Conservation (phyloP, 306 rosid genomes). For the Cyamopsis tetragonoloba region DNA sequence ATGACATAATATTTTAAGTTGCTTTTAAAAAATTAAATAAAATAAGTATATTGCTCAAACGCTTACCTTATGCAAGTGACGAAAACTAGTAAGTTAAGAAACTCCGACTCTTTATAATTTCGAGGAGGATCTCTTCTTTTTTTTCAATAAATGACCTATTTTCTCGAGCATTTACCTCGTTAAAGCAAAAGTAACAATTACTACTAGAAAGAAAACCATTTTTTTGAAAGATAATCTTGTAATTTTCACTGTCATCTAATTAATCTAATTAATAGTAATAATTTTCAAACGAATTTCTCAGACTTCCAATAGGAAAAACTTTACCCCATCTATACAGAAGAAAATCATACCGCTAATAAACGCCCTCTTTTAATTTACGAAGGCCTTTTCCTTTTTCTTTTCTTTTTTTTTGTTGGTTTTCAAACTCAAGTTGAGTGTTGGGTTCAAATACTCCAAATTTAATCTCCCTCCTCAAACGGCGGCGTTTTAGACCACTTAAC, state of each 20-base stretch:
- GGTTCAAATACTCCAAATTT: too few species aligned
- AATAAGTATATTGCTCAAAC: too few species aligned
- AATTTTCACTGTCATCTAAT: neutral
- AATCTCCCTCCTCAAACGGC: conserved; percentile 18
- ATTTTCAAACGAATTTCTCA: neutral
- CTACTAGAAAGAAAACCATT: neutral
- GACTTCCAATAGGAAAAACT: neutral
- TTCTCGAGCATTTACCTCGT: neutral
- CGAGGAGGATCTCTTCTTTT: too few species aligned
- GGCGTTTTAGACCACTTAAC: conserved; percentile 1
- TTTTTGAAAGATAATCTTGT: neutral
- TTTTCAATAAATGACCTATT: too few species aligned
- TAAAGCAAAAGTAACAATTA: neutral
- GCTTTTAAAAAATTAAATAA: too few species aligned
- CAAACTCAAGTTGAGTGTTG: too few species aligned
- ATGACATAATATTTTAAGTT: too few species aligned
- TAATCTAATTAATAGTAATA: too few species aligned
- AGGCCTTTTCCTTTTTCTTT: neutral
- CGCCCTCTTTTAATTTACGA: neutral
- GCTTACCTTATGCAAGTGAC: neutral
- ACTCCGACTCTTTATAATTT: neutral
- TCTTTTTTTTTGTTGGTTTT: neutral
- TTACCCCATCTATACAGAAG: neutral
- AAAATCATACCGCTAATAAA: neutral
- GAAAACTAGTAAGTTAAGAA: neutral